Evolutionary conservation across 371 early-diverging fungal genomes (phyloP).

Genomic region (Agmasoma carcini): DNA sequence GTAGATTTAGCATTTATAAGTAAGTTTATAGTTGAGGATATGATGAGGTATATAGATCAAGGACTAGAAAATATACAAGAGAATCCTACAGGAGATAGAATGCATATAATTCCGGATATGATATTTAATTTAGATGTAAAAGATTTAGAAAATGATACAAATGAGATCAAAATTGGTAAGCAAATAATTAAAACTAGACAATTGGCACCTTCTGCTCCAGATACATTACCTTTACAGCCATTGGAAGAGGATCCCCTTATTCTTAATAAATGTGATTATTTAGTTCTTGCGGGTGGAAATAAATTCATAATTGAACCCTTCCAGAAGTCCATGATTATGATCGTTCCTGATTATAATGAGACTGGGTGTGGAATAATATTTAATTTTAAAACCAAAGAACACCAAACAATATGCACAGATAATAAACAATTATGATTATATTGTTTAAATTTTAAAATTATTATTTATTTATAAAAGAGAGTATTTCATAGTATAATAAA

Average conservation of each 20-base stretch:
- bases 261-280: conserved; percentile 13
- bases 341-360: conserved; percentile 13
- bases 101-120: conserved; percentile 16
- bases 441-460: no score
- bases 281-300: conserved; percentile 16
- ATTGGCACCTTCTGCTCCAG: conserved; percentile 36
- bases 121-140: not conserved
- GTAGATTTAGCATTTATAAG: conserved; percentile 1
- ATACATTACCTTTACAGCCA: conserved; percentile 28
- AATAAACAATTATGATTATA: no score
- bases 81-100: conserved; percentile 8
- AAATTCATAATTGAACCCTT: conserved; percentile 3
- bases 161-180: conserved; percentile 13
- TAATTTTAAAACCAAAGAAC: not conserved
- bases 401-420: no score
- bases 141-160: not conserved
- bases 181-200: conserved; percentile 20
- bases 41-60: conserved; percentile 27
- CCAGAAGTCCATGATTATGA: conserved; percentile 1
- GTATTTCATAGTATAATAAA: no score
- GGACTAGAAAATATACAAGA: conserved; percentile 1
- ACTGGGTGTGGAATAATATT: conserved; percentile 12
- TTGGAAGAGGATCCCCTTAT: conserved; percentile 30
- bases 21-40: conserved; percentile 22
- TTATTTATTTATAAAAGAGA: no score